A percentile compares a stretch with the other conserved stretches of the same genome.
Conservation (phyloP, 1,284 basidiomycete species). For the Tremellales sp. region DNA sequence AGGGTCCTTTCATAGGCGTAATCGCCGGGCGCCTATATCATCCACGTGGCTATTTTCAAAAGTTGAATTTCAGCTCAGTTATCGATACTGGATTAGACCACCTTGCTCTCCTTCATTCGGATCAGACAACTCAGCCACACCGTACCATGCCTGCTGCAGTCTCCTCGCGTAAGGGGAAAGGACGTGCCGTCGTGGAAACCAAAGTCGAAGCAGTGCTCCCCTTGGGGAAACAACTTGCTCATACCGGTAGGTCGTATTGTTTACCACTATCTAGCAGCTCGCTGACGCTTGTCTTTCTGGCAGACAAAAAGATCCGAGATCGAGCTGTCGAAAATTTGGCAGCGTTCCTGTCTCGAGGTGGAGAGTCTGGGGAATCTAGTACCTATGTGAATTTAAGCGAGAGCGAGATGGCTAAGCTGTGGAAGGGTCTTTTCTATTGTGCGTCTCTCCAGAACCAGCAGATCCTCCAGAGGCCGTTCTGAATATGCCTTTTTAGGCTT, state of each 20-base stretch:
- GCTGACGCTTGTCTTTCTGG: slow-evolving; percentile 15
- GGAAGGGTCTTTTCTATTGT: slow-evolving; percentile 99
- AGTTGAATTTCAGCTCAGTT: neutral
- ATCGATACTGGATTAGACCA: neutral
- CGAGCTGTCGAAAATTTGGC: slow-evolving; percentile 76
- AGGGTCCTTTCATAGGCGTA: too few relatives aligned
- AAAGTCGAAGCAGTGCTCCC: slow-evolving; percentile 51
- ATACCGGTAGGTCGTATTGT: slow-evolving; percentile 61
- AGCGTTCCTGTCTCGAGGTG: slow-evolving; percentile 65
- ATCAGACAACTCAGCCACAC: neutral
- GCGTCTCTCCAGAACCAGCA: slow-evolving; percentile 32
- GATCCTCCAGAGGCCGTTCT: neutral
- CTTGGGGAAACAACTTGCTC: slow-evolving; percentile 82
- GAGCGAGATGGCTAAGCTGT: slow-evolving; percentile 82
- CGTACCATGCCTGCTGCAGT: neutral
- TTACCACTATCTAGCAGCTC: neutral
- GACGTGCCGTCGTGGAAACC: slow-evolving; percentile 20
- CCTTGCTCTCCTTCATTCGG: neutral
- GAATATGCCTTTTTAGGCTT: slow-evolving; percentile 60
- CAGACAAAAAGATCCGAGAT: slow-evolving; percentile 85
- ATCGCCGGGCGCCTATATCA: too few relatives aligned
- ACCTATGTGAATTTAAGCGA: slow-evolving; percentile 53
- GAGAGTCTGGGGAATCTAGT: slow-evolving; percentile 47
- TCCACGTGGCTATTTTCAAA: slow-evolving; percentile 1
- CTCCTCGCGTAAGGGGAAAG: slow-evolving; percentile 27